Evolutionary conservation across 2,329 filamentous ascomycete species (phyloP), one percentile per base, ranked within the genome.

Genomic region (Albifimbria verrucaria): DNA sequence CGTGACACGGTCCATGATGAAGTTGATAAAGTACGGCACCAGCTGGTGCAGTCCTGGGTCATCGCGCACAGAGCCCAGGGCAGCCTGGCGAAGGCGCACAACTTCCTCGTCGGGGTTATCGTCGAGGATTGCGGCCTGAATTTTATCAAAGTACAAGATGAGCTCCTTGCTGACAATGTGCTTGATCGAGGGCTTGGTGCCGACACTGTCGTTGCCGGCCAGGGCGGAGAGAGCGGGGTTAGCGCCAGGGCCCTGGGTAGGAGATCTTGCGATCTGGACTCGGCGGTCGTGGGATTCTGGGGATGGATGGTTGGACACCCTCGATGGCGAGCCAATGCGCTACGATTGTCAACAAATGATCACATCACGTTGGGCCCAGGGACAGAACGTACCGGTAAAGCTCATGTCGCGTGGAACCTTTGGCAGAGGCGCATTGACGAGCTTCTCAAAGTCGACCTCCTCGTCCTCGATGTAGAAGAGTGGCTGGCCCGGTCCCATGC

Each of bases 391-490:
- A 93, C 91, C 89, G 41, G 93, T 97, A 67, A 97, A 93, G 56
- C 86, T 90, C 63, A 94, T 88, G 70, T 99, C 94, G 48, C 93
- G 82, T 28, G 94, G 94, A 25, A 99, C 92, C 71, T 95, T 97
- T 23, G 94, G 94, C 60, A 99, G 74, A 4, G 94, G 90, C 59
- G 92, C 92, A 74, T 99, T 99, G 69, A 99, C 97, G 60, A 99
- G 78, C 77, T 97, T 97, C 76, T 99, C 94, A 67, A 99, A 97
- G 72, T 99, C 94, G 51, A 97, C 88, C 76, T 99, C 94, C 67
- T 99, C 94, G 68, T 99, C 94, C 67, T 99, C 94, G 36, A 99
- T 89, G 69, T 99, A 99, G 72, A 93, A 99, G 21, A 99, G 77
- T 50, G 93, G 92, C 72, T 99, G 94, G 10, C 93, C 92, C 15